A percentile compares a stretch with the other conserved stretches of the same genome.
Evolutionary conservation across 148 eudicot genomes (phyloP).

Genomic region (Camellia japonica): DNA sequence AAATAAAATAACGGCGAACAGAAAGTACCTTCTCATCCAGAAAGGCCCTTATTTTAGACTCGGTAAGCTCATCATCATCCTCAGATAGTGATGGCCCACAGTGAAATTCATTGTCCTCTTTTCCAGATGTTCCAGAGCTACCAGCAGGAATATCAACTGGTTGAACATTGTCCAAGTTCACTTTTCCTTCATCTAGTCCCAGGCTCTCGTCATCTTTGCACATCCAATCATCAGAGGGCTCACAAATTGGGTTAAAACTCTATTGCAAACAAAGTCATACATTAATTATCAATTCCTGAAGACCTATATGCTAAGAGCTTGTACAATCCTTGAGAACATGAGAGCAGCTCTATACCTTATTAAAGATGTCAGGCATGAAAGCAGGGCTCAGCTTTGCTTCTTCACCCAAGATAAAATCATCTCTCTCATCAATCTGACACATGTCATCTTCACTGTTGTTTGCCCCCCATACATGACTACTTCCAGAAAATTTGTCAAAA

Average conservation of each 20-base stretch:
- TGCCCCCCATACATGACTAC: slow-evolving; percentile 20
- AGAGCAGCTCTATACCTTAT: slow-evolving; percentile 24
- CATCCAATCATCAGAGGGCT: slow-evolving; percentile 39
- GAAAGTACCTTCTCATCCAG: slow-evolving; percentile 42
- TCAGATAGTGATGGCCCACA: slow-evolving; percentile 30
- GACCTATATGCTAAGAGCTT: neutral
- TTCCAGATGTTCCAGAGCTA: slow-evolving; percentile 11
- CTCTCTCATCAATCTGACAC: slow-evolving; percentile 48
- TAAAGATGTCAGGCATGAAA: slow-evolving; percentile 19
- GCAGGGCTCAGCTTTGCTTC: slow-evolving; percentile 14
- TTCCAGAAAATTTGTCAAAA: slow-evolving; percentile 18
- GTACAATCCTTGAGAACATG: neutral
- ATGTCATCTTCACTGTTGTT: slow-evolving; percentile 34
- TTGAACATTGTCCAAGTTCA: slow-evolving; percentile 5
- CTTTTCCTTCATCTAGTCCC: slow-evolving; percentile 22
- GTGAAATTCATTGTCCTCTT: slow-evolving; percentile 23
- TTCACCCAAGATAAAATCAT: slow-evolving; percentile 26
- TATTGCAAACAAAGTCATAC: slow-evolving; percentile 5
- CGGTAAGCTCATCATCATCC: slow-evolving; percentile 46
- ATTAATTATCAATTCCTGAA: neutral
- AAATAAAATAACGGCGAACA: neutral
- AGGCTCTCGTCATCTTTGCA: slow-evolving; percentile 29
- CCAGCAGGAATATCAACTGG: slow-evolving; percentile 7
- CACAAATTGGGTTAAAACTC: slow-evolving; percentile 50
- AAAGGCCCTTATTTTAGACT: slow-evolving; percentile 40